Evolutionary conservation across 257 asterid species (phyloP).

Genomic region (Solanum bulbocastanum): DNA sequence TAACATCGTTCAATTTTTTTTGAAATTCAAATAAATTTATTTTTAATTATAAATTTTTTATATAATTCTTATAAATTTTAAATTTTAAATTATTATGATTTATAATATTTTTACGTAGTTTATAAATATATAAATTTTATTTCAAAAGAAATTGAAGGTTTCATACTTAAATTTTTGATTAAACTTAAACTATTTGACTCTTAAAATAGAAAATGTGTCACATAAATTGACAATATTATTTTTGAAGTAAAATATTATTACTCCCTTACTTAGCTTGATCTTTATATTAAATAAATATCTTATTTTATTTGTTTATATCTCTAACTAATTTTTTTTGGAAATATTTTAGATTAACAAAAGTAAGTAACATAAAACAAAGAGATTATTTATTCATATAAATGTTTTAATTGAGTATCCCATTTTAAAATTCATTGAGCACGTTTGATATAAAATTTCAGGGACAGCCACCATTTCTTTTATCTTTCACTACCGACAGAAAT

Average conservation of each 20-base stretch:
- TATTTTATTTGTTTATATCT: not conserved
- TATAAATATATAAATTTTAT: no score
- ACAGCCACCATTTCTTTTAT: not conserved
- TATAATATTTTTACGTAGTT: accelerated
- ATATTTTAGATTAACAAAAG: not conserved
- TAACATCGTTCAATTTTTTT: accelerated
- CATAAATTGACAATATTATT: no score
- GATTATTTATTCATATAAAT: no score
- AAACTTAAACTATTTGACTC: accelerated
- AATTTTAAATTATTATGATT: accelerated
- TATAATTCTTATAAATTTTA: no score
- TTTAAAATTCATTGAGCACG: not conserved
- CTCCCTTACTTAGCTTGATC: not conserved
- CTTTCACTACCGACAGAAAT: not conserved
- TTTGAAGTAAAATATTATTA: not conserved
- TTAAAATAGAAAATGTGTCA: accelerated
- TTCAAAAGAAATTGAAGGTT: no score
- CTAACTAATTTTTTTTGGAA: not conserved
- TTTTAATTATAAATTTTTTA: accelerated
- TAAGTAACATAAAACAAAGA: no score
- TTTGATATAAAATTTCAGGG: not conserved
- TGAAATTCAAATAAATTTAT: no score
- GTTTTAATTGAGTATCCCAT: not conserved
- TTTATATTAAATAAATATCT: not conserved
- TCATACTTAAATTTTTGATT: accelerated